These are phyloP conservation scores for Saccharomyces hybrid DNA, from an alignment of 1,139 yeast species.

Conservation along the genomic window DNA sequence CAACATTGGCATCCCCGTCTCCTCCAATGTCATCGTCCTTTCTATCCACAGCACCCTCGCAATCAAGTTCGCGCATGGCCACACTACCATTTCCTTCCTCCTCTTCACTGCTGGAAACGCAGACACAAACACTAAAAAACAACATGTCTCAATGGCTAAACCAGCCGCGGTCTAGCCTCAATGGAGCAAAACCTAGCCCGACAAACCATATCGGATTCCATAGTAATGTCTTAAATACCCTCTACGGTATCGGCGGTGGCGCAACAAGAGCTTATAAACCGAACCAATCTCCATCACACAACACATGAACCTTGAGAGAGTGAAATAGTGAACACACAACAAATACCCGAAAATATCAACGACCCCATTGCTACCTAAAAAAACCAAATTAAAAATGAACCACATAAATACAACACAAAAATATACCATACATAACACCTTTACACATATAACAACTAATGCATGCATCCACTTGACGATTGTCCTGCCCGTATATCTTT, in stretches of 20 bases:
- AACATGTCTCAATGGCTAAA: slow-evolving; percentile 1
- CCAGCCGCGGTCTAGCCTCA: background rate
- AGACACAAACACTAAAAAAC: slow-evolving; percentile 4
- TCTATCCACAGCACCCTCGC: background rate
- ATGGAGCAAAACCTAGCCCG: background rate
- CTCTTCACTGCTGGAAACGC: background rate
- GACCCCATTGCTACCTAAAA: background rate
- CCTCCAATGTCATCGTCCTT: background rate
- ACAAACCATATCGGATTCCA: slow-evolving; percentile 1
- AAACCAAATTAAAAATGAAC: background rate
- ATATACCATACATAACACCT: background rate
- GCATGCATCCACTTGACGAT: background rate
- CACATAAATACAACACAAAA: background rate
- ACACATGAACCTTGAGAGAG: too few relatives aligned
- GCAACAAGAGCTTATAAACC: background rate
- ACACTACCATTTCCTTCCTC: background rate
- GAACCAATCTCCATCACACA: background rate
- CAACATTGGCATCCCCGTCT: background rate
- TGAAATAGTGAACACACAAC: too few relatives aligned
- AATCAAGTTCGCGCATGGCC: background rate
- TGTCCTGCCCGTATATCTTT: background rate
- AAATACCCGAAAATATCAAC: background rate
- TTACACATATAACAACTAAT: background rate
- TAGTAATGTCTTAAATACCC: slow-evolving; percentile 1
- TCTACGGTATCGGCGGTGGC: background rate